Percentiles rank a stretch among this genome's conserved stretches.
These are phyloP conservation scores for Flaveria brownii DNA, from an alignment of 129 eudicot genomes.

Conservation along the genomic window DNA sequence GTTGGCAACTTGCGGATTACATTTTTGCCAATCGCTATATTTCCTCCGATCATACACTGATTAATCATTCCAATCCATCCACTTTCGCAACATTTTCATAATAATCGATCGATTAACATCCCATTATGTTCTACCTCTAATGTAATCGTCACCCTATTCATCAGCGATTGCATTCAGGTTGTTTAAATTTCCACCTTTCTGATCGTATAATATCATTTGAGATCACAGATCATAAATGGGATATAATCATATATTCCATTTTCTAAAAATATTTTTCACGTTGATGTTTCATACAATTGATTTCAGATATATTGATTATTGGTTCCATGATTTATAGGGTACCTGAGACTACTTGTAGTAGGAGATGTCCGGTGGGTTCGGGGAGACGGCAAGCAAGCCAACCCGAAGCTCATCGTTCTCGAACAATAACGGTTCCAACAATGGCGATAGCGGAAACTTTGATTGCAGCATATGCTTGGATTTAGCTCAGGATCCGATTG, in stretches of 20 bases:
- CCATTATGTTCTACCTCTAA: constrained; percentile 12
- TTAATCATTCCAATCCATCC: constrained; percentile 25
- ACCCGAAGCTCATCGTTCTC: constrained; percentile 57
- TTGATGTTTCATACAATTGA: constrained; percentile 8
- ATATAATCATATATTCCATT: too few relatives aligned
- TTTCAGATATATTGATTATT: constrained; percentile 15
- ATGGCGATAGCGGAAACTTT: constrained; percentile 57
- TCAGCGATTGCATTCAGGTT: constrained; percentile 39
- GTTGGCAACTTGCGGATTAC: constrained; percentile 24
- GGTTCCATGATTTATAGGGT: constrained; percentile 32
- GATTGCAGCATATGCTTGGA: constrained; percentile 85
- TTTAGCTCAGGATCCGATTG: constrained; percentile 77
- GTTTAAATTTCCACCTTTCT: not conserved
- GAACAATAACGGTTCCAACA: constrained; percentile 40
- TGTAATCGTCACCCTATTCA: constrained; percentile 27
- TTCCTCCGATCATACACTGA: constrained; percentile 30
- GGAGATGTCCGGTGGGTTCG: constrained; percentile 62
- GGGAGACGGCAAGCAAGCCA: constrained; percentile 60
- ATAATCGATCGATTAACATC: constrained; percentile 13
- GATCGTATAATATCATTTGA: too few relatives aligned
- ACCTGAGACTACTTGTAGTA: not conserved
- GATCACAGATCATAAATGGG: too few relatives aligned
- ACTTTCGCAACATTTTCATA: constrained; percentile 10
- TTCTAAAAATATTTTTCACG: not conserved
- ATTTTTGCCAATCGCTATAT: constrained; percentile 19